phyloP scores from a whole-genome alignment of 202 grass and related monocot genomes.

The Schoenoplectus triqueter region DNA sequence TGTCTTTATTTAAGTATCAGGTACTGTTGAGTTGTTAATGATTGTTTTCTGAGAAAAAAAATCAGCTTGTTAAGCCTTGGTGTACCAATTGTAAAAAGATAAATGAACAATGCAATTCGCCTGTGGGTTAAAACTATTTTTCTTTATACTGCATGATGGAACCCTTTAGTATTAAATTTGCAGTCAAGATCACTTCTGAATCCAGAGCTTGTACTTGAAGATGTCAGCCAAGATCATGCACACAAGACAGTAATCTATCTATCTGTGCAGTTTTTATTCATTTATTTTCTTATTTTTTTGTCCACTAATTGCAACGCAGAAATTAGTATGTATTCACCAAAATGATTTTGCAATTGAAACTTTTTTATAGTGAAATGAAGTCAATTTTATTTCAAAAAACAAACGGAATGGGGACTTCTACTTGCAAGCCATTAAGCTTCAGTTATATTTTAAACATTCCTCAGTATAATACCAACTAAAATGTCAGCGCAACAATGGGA shows the following conservation, averaged over 20 bases:
- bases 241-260: conserved; percentile 70
- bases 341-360: background rate
- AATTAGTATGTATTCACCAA: background rate
- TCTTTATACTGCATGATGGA: conserved; percentile 1
- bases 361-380: background rate
- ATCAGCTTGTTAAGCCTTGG: conserved; percentile 6
- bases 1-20: background rate
- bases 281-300: conserved; percentile 10
- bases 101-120: background rate
- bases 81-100: conserved; percentile 25
- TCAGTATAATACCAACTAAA: background rate
- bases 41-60: conserved; percentile 19
- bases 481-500: background rate
- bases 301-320: background rate
- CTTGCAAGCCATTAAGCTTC: background rate
- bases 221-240: conserved; percentile 98
- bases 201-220: conserved; percentile 90
- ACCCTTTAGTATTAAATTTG: conserved; percentile 31
- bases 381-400: background rate
- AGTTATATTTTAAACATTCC: background rate
- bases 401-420: background rate
- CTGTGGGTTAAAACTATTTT: background rate
- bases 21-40: background rate
- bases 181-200: conserved; percentile 85
- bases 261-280: conserved; percentile 23